These are phyloP conservation scores for Mariannaea elegans DNA, from an alignment of 2,329 filamentous ascomycete genomes.

Conservation along the genomic window DNA sequence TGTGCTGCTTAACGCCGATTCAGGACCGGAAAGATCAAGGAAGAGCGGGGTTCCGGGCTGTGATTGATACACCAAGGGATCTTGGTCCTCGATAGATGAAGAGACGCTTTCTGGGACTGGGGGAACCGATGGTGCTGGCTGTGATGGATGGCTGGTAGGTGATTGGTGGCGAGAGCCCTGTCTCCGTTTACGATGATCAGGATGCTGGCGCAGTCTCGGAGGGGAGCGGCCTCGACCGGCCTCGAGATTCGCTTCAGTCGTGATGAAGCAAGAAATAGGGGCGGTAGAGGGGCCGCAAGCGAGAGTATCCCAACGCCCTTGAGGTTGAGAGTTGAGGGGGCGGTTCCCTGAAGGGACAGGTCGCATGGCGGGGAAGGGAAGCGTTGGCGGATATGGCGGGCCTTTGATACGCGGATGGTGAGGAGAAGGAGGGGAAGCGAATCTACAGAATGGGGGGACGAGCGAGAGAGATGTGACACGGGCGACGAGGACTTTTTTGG, in stretches of 20 bases:
- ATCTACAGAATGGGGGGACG: neutral
- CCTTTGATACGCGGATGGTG: constrained; percentile 3
- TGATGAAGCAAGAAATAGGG: constrained; percentile 47
- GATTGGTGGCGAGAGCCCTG: constrained; percentile 27
- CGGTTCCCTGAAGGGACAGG: constrained; percentile 35
- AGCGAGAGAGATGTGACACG: neutral
- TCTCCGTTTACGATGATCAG: constrained; percentile 34
- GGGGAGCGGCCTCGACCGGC: constrained; percentile 35
- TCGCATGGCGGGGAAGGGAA: constrained; percentile 37
- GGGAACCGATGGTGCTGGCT: constrained; percentile 20
- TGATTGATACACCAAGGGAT: constrained; percentile 31
- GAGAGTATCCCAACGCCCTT: constrained; percentile 34
- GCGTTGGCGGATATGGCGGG: constrained; percentile 10
- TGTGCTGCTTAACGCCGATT: constrained; percentile 54
- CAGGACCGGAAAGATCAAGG: constrained; percentile 38
- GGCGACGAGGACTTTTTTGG: neutral
- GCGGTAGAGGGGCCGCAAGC: constrained; percentile 31
- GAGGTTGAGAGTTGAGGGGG: constrained; percentile 30
- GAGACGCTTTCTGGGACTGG: constrained; percentile 26
- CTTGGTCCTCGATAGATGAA: constrained; percentile 29
- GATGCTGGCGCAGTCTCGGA: constrained; percentile 32
- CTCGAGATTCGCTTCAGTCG: constrained; percentile 46
- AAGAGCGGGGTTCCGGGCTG: constrained; percentile 41
- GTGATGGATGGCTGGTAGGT: constrained; percentile 27
- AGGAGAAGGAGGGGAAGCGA: neutral